These are phyloP conservation scores for Kwoniella dejecticola DNA, from an alignment of 768 basidiomycete genomes.

Conservation along the genomic window DNA sequence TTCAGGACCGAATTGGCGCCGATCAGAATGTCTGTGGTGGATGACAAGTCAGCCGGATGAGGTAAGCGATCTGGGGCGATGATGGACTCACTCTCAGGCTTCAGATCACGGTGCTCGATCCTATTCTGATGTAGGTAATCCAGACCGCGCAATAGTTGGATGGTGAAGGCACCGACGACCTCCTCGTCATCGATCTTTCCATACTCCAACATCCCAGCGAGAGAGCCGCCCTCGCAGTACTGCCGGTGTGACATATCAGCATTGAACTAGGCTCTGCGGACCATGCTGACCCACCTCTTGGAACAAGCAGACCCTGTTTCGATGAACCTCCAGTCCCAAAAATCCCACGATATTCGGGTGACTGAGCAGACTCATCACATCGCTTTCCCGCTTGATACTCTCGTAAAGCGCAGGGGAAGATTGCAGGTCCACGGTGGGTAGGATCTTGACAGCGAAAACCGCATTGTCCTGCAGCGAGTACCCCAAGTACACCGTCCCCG, in stretches of 20 bases:
- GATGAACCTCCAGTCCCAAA: conserved; percentile 79
- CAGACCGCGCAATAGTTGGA: conserved; percentile 95
- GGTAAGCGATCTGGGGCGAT: too few species aligned
- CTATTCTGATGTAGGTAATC: conserved; percentile 89
- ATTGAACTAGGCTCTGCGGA: too few species aligned
- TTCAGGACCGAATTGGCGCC: conserved; percentile 73
- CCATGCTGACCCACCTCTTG: conserved; percentile 25
- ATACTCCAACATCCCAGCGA: conserved; percentile 83
- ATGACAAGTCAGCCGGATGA: too few species aligned
- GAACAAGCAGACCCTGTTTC: conserved; percentile 24
- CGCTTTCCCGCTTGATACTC: conserved; percentile 92
- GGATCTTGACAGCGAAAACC: conserved; percentile 99
- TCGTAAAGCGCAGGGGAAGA: conserved; percentile 83
- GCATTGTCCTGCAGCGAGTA: conserved; percentile 94
- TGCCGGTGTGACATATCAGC: neutral
- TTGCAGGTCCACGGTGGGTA: conserved; percentile 91
- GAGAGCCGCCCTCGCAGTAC: conserved; percentile 92
- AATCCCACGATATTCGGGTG: conserved; percentile 99
- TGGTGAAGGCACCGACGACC: conserved; percentile 90
- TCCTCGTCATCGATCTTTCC: conserved; percentile 96
- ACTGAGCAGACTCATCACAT: conserved; percentile 96
- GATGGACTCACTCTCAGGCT: conserved; percentile 92
- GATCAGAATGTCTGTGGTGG: conserved; percentile 81
- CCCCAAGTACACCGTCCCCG: conserved; percentile 98
- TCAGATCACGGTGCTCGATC: conserved; percentile 94